Base-by-base conservation (phyloP, 192 early-diverging fungal species). In the Umbelopsis sp. region DNA sequence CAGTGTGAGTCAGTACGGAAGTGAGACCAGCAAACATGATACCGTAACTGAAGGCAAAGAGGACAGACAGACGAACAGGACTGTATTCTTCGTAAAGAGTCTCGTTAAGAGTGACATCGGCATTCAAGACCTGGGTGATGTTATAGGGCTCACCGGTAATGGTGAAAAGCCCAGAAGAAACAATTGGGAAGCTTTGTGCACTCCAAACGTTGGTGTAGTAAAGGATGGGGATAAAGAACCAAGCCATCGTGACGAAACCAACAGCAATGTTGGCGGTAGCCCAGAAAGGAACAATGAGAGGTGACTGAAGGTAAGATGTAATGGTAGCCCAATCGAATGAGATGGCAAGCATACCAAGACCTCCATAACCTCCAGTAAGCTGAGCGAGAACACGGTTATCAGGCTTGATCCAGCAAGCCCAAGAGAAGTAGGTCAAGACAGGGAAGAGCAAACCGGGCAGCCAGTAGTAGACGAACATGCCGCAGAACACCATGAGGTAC, bases 241-340 rank as follows among this genome's bases (percentile, higher is more conserved):
- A 88, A 44, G 71, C 75, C 49, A 83, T 74, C 18, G 85, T 46
- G 11, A 86, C 69, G 66, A 84, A 87, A 46, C 84, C 82, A 55
- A 79, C 69, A 13, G 80, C 46, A 66, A 87, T 78, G 71, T 87
- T 87, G 37, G 72, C 78, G 52, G 78, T 79, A 41, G 78, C 86
- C 73, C 81, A 81, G 69, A 75, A 79, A 15, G 76, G 67, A 18
- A 78, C 68, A 49, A 70, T 49, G 46, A 82, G 53, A 61, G 81
- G 80, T 52, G 75, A 74, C n/a, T 61, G 21, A 45, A 82, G 76
- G 76, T 74, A 86, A 21, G 80, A 75, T 15, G 72, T 64, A 46
- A 76, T 72, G 30, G 80, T 80, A 15, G 76, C 46, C 90, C 89
- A 92, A 69, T 90, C 90, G 45, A 92, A 80, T 15, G 85, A 75